phyloP scores from a whole-genome alignment of 176 grass and related monocot genomes.

The maize (Zea mays) region DNA sequence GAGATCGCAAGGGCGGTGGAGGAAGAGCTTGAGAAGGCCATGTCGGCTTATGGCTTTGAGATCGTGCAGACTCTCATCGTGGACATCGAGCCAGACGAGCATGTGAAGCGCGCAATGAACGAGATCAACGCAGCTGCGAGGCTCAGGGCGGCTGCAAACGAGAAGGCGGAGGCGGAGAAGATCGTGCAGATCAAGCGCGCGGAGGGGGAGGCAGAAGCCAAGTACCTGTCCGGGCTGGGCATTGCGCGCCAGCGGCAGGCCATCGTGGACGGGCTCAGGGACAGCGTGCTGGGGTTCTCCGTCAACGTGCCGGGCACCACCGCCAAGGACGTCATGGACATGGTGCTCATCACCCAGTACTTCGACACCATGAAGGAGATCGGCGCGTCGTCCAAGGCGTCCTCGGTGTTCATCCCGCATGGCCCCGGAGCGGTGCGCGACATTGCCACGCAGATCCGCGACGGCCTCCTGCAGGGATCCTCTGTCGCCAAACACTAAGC shows the following conservation, averaged over 20 bases:
- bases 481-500: slow-evolving; percentile 9
- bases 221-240: slow-evolving; percentile 73
- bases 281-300: slow-evolving; percentile 77
- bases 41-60: slow-evolving; percentile 62
- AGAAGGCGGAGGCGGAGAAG: slow-evolving; percentile 89
- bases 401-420: slow-evolving; percentile 76
- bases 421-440: slow-evolving; percentile 71
- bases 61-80: slow-evolving; percentile 61
- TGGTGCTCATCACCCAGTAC: slow-evolving; percentile 88
- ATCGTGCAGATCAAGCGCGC: slow-evolving; percentile 87
- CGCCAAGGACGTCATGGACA: slow-evolving; percentile 92
- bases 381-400: slow-evolving; percentile 63
- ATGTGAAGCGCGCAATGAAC: slow-evolving; percentile 80
- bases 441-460: slow-evolving; percentile 73
- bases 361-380: slow-evolving; percentile 94
- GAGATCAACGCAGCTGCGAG: slow-evolving; percentile 94
- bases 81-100: slow-evolving; percentile 83
- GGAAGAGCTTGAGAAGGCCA: slow-evolving; percentile 83
- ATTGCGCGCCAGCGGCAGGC: slow-evolving; percentile 80
- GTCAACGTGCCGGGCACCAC: slow-evolving; percentile 75
- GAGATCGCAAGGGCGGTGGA: slow-evolving; percentile 81
- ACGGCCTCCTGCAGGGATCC: slow-evolving; percentile 63
- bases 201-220: slow-evolving; percentile 77
- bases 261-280: slow-evolving; percentile 74
- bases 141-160: slow-evolving; percentile 70